A percentile compares a stretch with the other conserved stretches of the same genome.
Evolutionary conservation across 495 filamentous ascomycete genomes (phyloP).

Genomic region (Neurospora pannonica): DNA sequence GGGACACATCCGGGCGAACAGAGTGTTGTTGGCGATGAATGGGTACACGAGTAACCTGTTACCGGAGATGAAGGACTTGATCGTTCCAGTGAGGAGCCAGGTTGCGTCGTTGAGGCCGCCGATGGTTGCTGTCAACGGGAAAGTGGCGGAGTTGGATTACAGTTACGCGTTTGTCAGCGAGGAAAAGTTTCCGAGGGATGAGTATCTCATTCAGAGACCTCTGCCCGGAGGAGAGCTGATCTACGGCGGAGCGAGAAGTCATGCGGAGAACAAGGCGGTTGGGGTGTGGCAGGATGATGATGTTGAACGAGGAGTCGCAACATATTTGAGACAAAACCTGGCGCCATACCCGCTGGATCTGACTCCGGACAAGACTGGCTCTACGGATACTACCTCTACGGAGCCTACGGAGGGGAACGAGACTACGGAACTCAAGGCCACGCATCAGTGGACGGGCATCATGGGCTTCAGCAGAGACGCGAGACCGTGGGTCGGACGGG

Average conservation of each 20-base stretch:
- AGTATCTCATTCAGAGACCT: slow-evolving; percentile 70
- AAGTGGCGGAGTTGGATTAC: slow-evolving; percentile 24
- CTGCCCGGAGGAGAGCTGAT: slow-evolving; percentile 49
- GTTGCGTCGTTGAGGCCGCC: slow-evolving; percentile 58
- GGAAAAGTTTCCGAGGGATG: slow-evolving; percentile 31
- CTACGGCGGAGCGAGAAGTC: slow-evolving; percentile 28
- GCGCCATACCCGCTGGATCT: slow-evolving; percentile 15
- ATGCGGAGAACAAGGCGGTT: slow-evolving; percentile 35
- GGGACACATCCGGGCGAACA: slow-evolving; percentile 46
- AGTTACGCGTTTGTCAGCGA: slow-evolving; percentile 54
- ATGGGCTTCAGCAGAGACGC: slow-evolving; percentile 71
- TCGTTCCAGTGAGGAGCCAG: slow-evolving; percentile 68
- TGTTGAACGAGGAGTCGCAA: slow-evolving; percentile 49
- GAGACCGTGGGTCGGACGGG: slow-evolving; percentile 57
- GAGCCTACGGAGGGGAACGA: slow-evolving; percentile 8
- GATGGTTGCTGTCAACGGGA: background rate
- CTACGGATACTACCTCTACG: background rate
- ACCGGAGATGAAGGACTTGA: slow-evolving; percentile 55
- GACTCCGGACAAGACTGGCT: background rate
- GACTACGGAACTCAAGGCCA: slow-evolving; percentile 38
- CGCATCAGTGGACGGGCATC: slow-evolving; percentile 68
- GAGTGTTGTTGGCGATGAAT: slow-evolving; percentile 71
- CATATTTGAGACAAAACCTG: slow-evolving; percentile 32
- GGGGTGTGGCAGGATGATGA: slow-evolving; percentile 47
- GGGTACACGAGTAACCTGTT: slow-evolving; percentile 66